A percentile compares a stretch with the other conserved stretches of the same genome.
Conservation (phyloP, 441 rosid species). For the Brassica hybrid region DNA sequence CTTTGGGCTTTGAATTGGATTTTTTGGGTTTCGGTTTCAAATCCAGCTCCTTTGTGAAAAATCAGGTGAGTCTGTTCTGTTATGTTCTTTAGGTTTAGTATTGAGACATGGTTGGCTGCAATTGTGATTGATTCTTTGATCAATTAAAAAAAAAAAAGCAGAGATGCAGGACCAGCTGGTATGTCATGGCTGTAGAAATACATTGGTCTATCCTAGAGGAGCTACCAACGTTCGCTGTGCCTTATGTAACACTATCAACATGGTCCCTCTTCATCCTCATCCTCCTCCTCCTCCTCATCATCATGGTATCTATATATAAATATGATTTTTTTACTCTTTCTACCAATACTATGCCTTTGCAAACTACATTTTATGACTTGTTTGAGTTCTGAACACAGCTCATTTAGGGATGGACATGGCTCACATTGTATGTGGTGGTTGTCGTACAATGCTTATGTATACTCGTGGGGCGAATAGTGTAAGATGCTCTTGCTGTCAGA, state of each 20-base stretch:
- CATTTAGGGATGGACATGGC: constrained; percentile 81
- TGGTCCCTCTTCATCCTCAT: constrained; percentile 50
- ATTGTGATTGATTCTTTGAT: constrained; percentile 23
- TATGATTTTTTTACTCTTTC: not conserved
- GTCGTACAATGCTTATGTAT: constrained; percentile 92
- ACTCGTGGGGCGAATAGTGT: constrained; percentile 88
- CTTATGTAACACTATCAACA: constrained; percentile 69
- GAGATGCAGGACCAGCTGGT: constrained; percentile 96
- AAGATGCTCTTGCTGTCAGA: constrained; percentile 97
- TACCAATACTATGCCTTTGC: not conserved
- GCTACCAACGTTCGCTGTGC: constrained; percentile 93
- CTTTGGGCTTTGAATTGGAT: constrained; percentile 40
- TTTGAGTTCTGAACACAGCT: constrained; percentile 21
- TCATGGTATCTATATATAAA: constrained; percentile 29
- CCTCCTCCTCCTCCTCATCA: not conserved
- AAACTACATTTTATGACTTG: constrained; percentile 15
- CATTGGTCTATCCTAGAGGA: constrained; percentile 94
- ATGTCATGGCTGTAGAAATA: constrained; percentile 85
- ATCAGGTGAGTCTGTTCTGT: constrained; percentile 25
- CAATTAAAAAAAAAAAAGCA: constrained; percentile 31
- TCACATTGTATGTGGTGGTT: constrained; percentile 90
- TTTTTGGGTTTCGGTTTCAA: constrained; percentile 33
- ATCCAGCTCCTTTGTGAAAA: constrained; percentile 34
- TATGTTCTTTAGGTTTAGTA: not conserved
- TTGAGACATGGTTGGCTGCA: constrained; percentile 9